Evolutionary conservation across 352 stramenopile species (phyloP).

Genomic region (Peronospora tabacina): DNA sequence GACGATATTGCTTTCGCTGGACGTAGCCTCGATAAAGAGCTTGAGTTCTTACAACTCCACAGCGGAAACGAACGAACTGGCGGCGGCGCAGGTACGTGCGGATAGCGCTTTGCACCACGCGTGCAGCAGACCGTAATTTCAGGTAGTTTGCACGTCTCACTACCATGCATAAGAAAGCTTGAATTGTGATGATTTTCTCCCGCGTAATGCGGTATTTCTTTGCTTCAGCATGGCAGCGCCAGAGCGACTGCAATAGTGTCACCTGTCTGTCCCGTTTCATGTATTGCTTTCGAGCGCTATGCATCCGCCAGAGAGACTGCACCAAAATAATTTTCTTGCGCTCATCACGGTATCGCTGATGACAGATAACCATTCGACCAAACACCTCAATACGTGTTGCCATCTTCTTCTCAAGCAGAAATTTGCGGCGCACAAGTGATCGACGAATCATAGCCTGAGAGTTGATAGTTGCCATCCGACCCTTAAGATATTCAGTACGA

Average conservation of each 20-base stretch:
- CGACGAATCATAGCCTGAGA: constrained; percentile 85
- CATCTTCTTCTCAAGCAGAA: constrained; percentile 83
- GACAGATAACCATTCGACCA: constrained; percentile 73
- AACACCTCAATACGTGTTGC: constrained; percentile 79
- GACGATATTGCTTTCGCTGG: constrained; percentile 58
- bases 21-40: constrained; percentile 48
- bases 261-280: constrained; percentile 41
- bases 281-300: constrained; percentile 49
- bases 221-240: constrained; percentile 55
- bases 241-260: constrained; percentile 72
- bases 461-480: constrained; percentile 79
- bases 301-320: constrained; percentile 79
- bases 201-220: constrained; percentile 49
- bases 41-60: constrained; percentile 66
- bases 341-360: constrained; percentile 50
- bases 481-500: constrained; percentile 81
- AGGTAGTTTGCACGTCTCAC: constrained; percentile 46
- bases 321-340: constrained; percentile 65
- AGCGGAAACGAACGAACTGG: constrained; percentile 52
- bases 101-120: constrained; percentile 63
- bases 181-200: constrained; percentile 52
- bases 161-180: constrained; percentile 65
- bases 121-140: constrained; percentile 39
- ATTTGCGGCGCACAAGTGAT: constrained; percentile 66
- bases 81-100: constrained; percentile 60